Percentiles rank a stretch among this genome's conserved stretches.
Conservation (phyloP, 2,329 filamentous ascomycete genomes). For the Truncatella angustata region DNA sequence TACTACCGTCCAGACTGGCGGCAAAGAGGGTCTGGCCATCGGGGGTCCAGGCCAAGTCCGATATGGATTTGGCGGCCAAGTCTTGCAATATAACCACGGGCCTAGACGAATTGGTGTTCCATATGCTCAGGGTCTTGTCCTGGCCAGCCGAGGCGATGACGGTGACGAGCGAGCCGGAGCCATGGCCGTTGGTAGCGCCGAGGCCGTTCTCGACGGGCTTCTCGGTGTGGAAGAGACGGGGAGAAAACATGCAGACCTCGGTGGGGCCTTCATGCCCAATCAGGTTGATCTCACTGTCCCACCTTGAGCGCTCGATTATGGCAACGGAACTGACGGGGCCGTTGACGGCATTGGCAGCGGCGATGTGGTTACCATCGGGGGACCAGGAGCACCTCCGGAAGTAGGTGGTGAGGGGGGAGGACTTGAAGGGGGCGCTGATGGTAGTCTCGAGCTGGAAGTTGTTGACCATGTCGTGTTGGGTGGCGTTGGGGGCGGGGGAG, state of each 20-base stretch:
- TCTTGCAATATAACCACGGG: constrained; percentile 91
- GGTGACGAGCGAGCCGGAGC: constrained; percentile 63
- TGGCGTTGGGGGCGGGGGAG: constrained; percentile 85
- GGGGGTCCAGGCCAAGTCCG: constrained; percentile 90
- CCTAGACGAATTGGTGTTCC: constrained; percentile 94
- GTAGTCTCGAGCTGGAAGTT: constrained; percentile 96
- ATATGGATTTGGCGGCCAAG: constrained; percentile 85
- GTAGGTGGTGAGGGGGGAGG: constrained; percentile 93
- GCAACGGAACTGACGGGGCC: constrained; percentile 96
- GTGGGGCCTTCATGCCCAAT: constrained; percentile 97
- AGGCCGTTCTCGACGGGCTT: constrained; percentile 58
- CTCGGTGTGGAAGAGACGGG: constrained; percentile 76
- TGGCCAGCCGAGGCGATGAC: constrained; percentile 96
- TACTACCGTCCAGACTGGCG: constrained; percentile 85
- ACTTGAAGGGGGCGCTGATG: constrained; percentile 78
- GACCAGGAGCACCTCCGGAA: constrained; percentile 97
- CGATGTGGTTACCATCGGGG: constrained; percentile 94
- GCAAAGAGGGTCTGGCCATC: constrained; percentile 85
- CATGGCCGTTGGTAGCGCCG: constrained; percentile 46
- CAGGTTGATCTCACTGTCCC: constrained; percentile 96
- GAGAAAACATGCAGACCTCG: constrained; percentile 96
- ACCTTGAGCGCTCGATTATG: constrained; percentile 86
- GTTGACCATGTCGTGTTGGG: constrained; percentile 90
- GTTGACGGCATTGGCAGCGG: constrained; percentile 94
- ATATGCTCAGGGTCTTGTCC: constrained; percentile 93